These are phyloP conservation scores for Trichosporon coremiiforme DNA, from an alignment of 1,284 basidiomycete species.

Conservation along the genomic window DNA sequence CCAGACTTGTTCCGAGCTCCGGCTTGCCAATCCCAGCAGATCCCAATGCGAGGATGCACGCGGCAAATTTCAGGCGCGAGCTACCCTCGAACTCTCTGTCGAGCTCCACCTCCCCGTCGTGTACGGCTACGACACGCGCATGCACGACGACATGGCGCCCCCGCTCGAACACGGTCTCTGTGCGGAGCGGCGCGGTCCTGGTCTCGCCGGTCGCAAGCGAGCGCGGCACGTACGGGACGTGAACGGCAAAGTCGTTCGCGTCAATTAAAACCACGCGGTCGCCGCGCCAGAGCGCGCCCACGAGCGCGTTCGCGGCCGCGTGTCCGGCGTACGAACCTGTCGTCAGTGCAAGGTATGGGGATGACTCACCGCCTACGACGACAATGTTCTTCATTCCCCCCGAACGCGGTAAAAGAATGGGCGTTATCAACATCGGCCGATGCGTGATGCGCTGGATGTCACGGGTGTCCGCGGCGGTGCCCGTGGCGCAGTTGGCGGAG, in stretches of 20 bases:
- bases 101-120: conserved; percentile 43
- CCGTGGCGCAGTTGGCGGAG: too few relatives aligned
- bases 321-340: conserved; percentile 28
- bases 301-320: conserved; percentile 24
- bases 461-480: too few relatives aligned
- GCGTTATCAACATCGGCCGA: background rate
- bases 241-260: conserved; percentile 45
- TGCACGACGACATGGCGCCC: conserved; percentile 43
- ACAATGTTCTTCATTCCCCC: conserved; percentile 20
- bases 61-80: conserved; percentile 50
- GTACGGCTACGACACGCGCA: conserved; percentile 49
- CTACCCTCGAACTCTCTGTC: conserved; percentile 52
- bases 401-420: conserved; percentile 39
- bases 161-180: conserved; percentile 45
- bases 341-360: background rate
- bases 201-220: conserved; percentile 51
- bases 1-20: conserved; percentile 83
- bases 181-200: conserved; percentile 38
- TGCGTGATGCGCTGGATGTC: background rate
- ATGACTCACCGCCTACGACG: conserved; percentile 22
- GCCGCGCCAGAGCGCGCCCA: background rate
- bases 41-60: conserved; percentile 50
- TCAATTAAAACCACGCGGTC: conserved; percentile 28
- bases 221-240: conserved; percentile 52
- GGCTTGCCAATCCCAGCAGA: conserved; percentile 64